These are phyloP conservation scores for Vitis hybrid DNA, from an alignment of 177 flowering plant species.

Conservation along the genomic window DNA sequence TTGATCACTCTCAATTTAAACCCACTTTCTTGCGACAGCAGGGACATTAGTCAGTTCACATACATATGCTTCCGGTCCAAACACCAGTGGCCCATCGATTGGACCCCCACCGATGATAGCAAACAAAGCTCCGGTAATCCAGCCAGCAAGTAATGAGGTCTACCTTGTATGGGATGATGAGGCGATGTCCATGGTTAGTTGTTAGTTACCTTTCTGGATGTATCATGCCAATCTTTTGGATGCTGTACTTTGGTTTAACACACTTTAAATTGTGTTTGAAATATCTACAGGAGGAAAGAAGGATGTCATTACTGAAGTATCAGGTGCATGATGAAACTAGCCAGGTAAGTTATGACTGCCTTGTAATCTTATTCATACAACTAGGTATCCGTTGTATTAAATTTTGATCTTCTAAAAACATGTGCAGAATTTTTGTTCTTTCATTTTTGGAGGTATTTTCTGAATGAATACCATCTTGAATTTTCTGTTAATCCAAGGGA, in stretches of 20 bases:
- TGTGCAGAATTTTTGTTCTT: no score
- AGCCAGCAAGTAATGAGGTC: constrained; percentile 79
- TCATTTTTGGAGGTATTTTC: no score
- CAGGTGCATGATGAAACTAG: constrained; percentile 99
- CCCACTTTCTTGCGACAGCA: constrained; percentile 28
- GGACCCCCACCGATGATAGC: constrained; percentile 97
- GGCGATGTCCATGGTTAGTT: constrained; percentile 96
- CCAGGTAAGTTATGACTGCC: constrained; percentile 83
- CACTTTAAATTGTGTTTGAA: no score
- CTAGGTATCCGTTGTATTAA: no score
- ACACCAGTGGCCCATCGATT: constrained; percentile 91
- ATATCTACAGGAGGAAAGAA: constrained; percentile 82
- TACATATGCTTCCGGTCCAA: constrained; percentile 96
- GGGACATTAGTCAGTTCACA: constrained; percentile 54
- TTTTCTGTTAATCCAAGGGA: no score
- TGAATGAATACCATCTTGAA: no score
- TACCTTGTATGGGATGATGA: constrained; percentile 97
- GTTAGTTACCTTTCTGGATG: background rate
- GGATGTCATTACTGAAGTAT: constrained; percentile 87
- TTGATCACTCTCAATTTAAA: background rate
- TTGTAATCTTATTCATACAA: no score
- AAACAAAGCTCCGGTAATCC: constrained; percentile 75
- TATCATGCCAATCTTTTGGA: background rate
- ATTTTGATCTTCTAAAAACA: no score
- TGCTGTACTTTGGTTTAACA: background rate